phyloP scores from a whole-genome alignment of 805 yeast species.

The Starmera quercuum region DNA sequence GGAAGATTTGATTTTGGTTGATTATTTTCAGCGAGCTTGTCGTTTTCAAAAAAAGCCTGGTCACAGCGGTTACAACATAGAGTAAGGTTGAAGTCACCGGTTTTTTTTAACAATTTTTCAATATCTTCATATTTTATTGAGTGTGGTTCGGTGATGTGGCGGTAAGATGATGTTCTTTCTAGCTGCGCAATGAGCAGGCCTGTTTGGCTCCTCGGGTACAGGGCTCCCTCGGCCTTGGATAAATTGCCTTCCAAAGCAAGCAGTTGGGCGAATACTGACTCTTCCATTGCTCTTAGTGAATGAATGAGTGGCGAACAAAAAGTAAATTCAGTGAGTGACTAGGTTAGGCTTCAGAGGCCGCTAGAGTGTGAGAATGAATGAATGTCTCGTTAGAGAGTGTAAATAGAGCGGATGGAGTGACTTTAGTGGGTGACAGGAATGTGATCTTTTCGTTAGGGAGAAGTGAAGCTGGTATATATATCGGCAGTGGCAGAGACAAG shows the following conservation, averaged over 20 bases:
- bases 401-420: background rate
- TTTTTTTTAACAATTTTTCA: conserved; percentile 15
- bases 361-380: too few species aligned
- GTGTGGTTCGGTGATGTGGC: conserved; percentile 5
- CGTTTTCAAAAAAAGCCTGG: conserved; percentile 17
- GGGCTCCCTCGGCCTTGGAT: background rate
- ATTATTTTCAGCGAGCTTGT: conserved; percentile 12
- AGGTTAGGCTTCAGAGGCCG: too few species aligned
- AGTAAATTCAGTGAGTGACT: background rate
- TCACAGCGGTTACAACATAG: conserved; percentile 19
- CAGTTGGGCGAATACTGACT: conserved; percentile 11
- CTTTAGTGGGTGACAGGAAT: background rate
- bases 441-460: background rate
- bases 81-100: conserved; percentile 14
- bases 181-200: background rate
- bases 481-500: too few species aligned
- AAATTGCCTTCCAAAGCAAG: conserved; percentile 10
- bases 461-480: background rate
- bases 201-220: background rate
- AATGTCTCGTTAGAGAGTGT: background rate
- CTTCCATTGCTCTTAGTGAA: too few species aligned
- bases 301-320: too few species aligned
- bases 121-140: conserved; percentile 23
- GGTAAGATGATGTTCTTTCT: conserved; percentile 3
- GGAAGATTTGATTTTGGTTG: conserved; percentile 5